phyloP scores from a whole-genome alignment of 2,329 filamentous ascomycete genomes.

The Cryphonectria japonica region DNA sequence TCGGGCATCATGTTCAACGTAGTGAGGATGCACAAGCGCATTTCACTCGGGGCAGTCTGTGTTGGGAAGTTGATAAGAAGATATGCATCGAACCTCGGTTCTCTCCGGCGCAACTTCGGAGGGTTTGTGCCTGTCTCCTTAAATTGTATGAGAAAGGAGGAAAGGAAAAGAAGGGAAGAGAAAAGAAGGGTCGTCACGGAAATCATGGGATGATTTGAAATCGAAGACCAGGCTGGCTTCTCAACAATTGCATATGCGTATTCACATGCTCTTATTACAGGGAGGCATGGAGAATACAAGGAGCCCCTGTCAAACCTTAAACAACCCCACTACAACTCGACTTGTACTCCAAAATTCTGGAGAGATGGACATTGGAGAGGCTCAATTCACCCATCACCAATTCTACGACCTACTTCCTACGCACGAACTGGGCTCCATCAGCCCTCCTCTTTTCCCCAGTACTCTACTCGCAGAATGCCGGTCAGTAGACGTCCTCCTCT shows the following conservation, averaged over 20 bases:
- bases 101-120: too few relatives aligned
- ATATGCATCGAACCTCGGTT: not conserved
- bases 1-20: not conserved
- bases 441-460: not conserved
- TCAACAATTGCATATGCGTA: not conserved
- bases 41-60: not conserved
- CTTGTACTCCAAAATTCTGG: not conserved
- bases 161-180: too few relatives aligned
- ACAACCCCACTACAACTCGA: not conserved
- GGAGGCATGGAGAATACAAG: not conserved
- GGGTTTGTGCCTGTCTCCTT: too few relatives aligned
- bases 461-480: not conserved
- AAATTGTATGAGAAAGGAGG: too few relatives aligned
- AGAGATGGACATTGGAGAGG: not conserved
- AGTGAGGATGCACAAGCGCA: not conserved
- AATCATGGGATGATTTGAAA: not conserved
- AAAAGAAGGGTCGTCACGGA: not conserved
- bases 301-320: not conserved
- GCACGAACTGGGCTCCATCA: not conserved
- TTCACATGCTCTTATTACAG: constrained; percentile 3
- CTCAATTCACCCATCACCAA: not conserved
- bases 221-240: not conserved
- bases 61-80: not conserved
- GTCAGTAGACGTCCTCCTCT: not conserved
- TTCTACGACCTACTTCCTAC: not conserved